A percentile compares a stretch with the other conserved stretches of the same genome.
Conservation (phyloP, 768 basidiomycete genomes). For the Pleurotus pulmonarius region DNA sequence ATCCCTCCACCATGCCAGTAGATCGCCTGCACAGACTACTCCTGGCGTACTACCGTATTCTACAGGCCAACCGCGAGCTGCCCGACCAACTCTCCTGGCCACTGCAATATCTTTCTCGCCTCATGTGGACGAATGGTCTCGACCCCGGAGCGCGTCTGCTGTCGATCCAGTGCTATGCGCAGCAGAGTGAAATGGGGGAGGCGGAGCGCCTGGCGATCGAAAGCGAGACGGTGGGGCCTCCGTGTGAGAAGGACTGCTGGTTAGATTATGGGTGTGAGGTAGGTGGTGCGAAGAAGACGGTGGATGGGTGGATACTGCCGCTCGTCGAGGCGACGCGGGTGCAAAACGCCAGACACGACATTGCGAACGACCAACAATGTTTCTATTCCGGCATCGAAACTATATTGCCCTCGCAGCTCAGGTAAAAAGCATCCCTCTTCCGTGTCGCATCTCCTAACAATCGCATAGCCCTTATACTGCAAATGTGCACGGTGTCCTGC, state of each 20-base stretch:
- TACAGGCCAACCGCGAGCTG: slow-evolving; percentile 69
- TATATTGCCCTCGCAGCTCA: slow-evolving; percentile 47
- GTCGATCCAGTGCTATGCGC: slow-evolving; percentile 74
- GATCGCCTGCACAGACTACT: slow-evolving; percentile 64
- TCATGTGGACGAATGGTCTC: slow-evolving; percentile 39
- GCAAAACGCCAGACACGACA: slow-evolving; percentile 40
- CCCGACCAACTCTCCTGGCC: slow-evolving; percentile 64
- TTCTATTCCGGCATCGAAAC: slow-evolving; percentile 40
- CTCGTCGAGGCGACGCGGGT: slow-evolving; percentile 64
- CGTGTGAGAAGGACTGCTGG: slow-evolving; percentile 56
- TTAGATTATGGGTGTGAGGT: slow-evolving; percentile 51
- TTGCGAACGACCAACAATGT: slow-evolving; percentile 35
- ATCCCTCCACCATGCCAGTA: slow-evolving; percentile 24
- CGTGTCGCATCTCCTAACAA: slow-evolving; percentile 10
- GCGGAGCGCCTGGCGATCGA: slow-evolving; percentile 68
- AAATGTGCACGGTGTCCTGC: slow-evolving; percentile 64
- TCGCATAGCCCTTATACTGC: slow-evolving; percentile 47
- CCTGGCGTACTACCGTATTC: slow-evolving; percentile 77
- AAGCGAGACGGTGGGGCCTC: slow-evolving; percentile 53
- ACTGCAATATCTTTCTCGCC: slow-evolving; percentile 44
- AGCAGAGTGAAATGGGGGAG: slow-evolving; percentile 78
- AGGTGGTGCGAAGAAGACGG: too few species aligned
- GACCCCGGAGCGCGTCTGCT: slow-evolving; percentile 65
- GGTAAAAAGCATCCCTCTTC: slow-evolving; percentile 34
- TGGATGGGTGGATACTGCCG: slow-evolving; percentile 85